Base-by-base conservation (phyloP, 345 rosid species). In the Gossypium ekmanianum region DNA sequence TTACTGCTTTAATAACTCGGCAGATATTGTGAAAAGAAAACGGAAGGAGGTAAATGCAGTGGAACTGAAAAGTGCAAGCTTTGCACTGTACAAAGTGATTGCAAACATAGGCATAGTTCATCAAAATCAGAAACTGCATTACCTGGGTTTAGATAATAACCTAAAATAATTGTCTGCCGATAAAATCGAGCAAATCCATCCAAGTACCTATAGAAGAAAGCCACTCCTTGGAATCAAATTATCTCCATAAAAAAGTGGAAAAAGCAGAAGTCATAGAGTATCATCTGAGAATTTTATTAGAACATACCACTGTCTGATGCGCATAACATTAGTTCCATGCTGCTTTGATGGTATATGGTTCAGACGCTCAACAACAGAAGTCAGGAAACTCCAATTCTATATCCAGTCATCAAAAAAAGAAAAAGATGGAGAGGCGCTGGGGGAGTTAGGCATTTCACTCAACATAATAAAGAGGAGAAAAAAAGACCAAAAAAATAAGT, bases 91-190 rank as follows among this genome's bases (percentile, higher is more conserved):
- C 27, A 7, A 65, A 43, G 39, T 59, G 26, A 22, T 24, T 18
- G 54, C 34, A 74, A 45, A 72, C 22, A 72, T 43, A 20, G 43
- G 66, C 51, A 58, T 44, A 22, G 29, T 64, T 74, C 71, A 51
- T 51, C 8, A 20, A 63, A 57, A 72, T 43, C 20, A 67, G 27
- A 73, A 61, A 74, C 43, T 48, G 14, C 64, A 73, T 41, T 76
- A 94, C 98, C 98, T 79, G 97, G 94, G 77, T 90, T 94, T 75
- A 79, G 79, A 86, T 88, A 92, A 83, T 88, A 83, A 76, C 97
- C 84, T 81, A 92, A 82, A 75, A 91, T 44, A 72, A 94, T 90
- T 50, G 97, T 83, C 81, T 94, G 97, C 43, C 97, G 89, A 72
- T 84, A 94, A 77, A 87, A 89, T 78, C 73, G 84, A 12, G 97